Evolutionary conservation across 2,329 filamentous ascomycete genomes (phyloP).

Genomic region (Periconia sp.): DNA sequence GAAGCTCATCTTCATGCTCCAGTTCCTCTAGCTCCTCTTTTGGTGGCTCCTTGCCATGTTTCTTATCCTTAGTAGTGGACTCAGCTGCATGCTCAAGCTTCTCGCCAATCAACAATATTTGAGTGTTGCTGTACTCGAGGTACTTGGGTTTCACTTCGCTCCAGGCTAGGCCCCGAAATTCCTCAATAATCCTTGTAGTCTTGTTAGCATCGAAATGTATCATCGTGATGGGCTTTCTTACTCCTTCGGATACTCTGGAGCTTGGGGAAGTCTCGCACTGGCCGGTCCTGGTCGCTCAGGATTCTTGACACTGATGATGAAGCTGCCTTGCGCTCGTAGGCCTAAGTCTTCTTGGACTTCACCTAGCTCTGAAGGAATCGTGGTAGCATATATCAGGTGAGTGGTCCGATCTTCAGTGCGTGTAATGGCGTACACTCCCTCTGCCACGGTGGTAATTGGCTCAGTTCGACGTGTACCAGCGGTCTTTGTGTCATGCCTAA

Average conservation of each 20-base stretch:
- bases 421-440: constrained; percentile 85
- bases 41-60: constrained; percentile 65
- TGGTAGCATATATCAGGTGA: constrained; percentile 81
- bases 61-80: constrained; percentile 62
- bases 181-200: constrained; percentile 65
- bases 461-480: constrained; percentile 70
- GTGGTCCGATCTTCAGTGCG: constrained; percentile 69
- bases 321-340: constrained; percentile 73
- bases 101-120: constrained; percentile 81
- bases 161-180: constrained; percentile 78
- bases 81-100: constrained; percentile 64
- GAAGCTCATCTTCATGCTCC: constrained; percentile 72
- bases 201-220: constrained; percentile 14
- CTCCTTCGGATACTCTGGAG: constrained; percentile 73
- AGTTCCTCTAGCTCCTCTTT: constrained; percentile 76
- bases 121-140: constrained; percentile 75
- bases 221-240: constrained; percentile 48
- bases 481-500: constrained; percentile 78
- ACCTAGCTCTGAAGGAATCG: constrained; percentile 71
- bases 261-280: constrained; percentile 66
- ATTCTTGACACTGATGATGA: constrained; percentile 81
- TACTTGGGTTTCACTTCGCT: constrained; percentile 74
- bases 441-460: constrained; percentile 76
- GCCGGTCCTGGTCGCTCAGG: constrained; percentile 72
- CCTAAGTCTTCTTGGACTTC: constrained; percentile 79